These are phyloP conservation scores for Hypoxylon sp. DNA, from an alignment of 2,329 filamentous ascomycete species.

Conservation along the genomic window DNA sequence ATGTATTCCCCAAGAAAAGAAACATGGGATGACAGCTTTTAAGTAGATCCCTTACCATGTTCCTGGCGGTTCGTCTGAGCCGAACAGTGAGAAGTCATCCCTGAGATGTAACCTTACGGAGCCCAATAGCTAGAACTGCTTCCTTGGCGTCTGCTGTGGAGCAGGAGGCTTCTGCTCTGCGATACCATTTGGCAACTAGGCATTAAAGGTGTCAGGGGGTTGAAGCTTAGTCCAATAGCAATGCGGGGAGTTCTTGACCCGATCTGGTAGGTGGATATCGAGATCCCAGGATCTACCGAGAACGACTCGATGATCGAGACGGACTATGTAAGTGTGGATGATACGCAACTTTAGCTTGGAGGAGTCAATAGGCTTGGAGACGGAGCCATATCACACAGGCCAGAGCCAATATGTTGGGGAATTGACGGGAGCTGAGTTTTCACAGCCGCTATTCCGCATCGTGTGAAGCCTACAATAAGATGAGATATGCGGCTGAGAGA, in stretches of 20 bases:
- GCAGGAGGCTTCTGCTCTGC: slow-evolving; percentile 5
- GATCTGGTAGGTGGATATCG: slow-evolving; percentile 36
- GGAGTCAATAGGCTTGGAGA: background rate
- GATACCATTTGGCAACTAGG: slow-evolving; percentile 24
- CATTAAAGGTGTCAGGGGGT: slow-evolving; percentile 27
- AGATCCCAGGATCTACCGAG: slow-evolving; percentile 13
- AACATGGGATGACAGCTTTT: slow-evolving; percentile 22
- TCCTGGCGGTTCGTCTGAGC: slow-evolving; percentile 7
- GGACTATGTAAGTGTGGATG: background rate
- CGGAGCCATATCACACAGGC: background rate
- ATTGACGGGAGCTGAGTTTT: background rate
- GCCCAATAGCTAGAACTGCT: slow-evolving; percentile 6
- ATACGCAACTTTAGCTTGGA: background rate
- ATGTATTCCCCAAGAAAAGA: slow-evolving; percentile 3
- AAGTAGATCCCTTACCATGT: slow-evolving; percentile 28
- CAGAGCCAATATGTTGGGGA: background rate
- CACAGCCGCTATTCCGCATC: background rate
- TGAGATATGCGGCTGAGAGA: background rate
- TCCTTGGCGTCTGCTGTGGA: slow-evolving; percentile 19
- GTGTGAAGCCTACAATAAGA: background rate
- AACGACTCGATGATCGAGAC: slow-evolving; percentile 19
- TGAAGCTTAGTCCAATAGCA: slow-evolving; percentile 14
- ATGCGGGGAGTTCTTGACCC: slow-evolving; percentile 16
- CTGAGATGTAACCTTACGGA: slow-evolving; percentile 27
- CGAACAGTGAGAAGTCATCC: slow-evolving; percentile 28